Percentiles rank a stretch among this genome's conserved stretches.
phyloP scores from a whole-genome alignment of 495 filamentous ascomycete genomes.

The Podospora conica region DNA sequence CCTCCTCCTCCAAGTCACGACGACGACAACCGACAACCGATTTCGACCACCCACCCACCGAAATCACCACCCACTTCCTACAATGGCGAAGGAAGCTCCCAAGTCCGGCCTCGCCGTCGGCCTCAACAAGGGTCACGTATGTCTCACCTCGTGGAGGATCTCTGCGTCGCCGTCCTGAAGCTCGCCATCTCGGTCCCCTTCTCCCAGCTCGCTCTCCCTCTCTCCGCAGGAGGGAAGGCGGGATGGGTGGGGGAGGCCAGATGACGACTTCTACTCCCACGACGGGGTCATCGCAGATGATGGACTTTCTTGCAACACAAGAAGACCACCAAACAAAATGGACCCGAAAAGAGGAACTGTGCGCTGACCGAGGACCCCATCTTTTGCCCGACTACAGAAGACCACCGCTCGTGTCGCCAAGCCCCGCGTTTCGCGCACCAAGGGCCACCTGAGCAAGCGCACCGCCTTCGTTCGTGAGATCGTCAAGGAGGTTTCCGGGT shows the following conservation, averaged over 20 bases:
- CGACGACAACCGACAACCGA: slow-evolving; percentile 13
- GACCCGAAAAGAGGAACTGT: slow-evolving; percentile 11
- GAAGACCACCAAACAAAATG: neutral
- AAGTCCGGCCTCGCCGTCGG: slow-evolving; percentile 74
- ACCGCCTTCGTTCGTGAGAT: slow-evolving; percentile 88
- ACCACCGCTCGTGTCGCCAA: slow-evolving; percentile 82
- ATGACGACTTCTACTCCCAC: slow-evolving; percentile 1
- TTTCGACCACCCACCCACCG: slow-evolving; percentile 21
- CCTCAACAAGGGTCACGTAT: slow-evolving; percentile 85
- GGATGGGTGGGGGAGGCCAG: neutral
- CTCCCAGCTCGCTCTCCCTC: neutral
- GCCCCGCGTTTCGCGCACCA: slow-evolving; percentile 78
- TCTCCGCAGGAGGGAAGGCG: neutral
- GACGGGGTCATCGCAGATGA: slow-evolving; percentile 21
- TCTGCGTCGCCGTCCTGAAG: slow-evolving; percentile 38
- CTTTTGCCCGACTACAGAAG: slow-evolving; percentile 59
- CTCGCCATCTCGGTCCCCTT: neutral
- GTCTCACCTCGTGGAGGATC: slow-evolving; percentile 61
- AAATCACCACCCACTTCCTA: slow-evolving; percentile 9
- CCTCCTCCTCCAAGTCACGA: slow-evolving; percentile 16
- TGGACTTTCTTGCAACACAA: slow-evolving; percentile 18
- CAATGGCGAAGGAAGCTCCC: slow-evolving; percentile 37
- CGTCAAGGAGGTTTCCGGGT: slow-evolving; percentile 92
- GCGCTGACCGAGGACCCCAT: slow-evolving; percentile 37
- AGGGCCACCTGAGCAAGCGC: slow-evolving; percentile 86